phyloP scores from a whole-genome alignment of 805 yeast genomes.

The Monosporozyma aquatica region DNA sequence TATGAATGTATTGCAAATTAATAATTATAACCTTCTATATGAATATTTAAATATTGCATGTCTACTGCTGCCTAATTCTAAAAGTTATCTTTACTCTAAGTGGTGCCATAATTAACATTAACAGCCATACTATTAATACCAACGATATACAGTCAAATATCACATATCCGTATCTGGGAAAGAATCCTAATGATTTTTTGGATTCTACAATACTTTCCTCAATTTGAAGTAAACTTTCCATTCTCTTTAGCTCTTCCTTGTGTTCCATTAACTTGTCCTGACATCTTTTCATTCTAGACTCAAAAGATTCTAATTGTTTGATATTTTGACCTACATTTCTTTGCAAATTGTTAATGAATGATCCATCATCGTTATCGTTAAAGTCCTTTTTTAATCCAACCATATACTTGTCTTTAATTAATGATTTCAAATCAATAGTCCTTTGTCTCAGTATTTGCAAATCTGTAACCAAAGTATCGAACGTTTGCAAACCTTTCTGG shows the following conservation, averaged over 20 bases:
- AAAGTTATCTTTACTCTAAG: not conserved
- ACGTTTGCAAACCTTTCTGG: slow-evolving; percentile 23
- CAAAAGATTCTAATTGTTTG: slow-evolving; percentile 22
- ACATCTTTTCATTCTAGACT: slow-evolving; percentile 20
- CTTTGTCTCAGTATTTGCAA: slow-evolving; percentile 25
- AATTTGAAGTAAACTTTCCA: slow-evolving; percentile 19
- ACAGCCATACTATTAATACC: not conserved
- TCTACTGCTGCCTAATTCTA: too few species aligned
- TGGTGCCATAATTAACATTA: not conserved
- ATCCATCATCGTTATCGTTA: slow-evolving; percentile 16
- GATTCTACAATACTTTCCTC: slow-evolving; percentile 8
- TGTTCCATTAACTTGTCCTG: slow-evolving; percentile 16
- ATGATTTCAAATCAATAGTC: slow-evolving; percentile 19
- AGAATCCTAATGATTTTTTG: slow-evolving; percentile 2
- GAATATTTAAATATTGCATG: too few species aligned
- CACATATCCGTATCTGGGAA: slow-evolving; percentile 7
- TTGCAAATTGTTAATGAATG: slow-evolving; percentile 19
- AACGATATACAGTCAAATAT: slow-evolving; percentile 6
- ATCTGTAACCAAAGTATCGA: slow-evolving; percentile 17
- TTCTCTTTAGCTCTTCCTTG: slow-evolving; percentile 21
- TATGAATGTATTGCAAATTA: too few species aligned
- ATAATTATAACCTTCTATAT: too few species aligned
- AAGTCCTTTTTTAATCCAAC: slow-evolving; percentile 24
- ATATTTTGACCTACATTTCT: slow-evolving; percentile 12
- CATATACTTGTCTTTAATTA: slow-evolving; percentile 25